These are phyloP conservation scores for Penicillium sp. DNA, from an alignment of 2,329 filamentous ascomycete species.

Conservation along the genomic window DNA sequence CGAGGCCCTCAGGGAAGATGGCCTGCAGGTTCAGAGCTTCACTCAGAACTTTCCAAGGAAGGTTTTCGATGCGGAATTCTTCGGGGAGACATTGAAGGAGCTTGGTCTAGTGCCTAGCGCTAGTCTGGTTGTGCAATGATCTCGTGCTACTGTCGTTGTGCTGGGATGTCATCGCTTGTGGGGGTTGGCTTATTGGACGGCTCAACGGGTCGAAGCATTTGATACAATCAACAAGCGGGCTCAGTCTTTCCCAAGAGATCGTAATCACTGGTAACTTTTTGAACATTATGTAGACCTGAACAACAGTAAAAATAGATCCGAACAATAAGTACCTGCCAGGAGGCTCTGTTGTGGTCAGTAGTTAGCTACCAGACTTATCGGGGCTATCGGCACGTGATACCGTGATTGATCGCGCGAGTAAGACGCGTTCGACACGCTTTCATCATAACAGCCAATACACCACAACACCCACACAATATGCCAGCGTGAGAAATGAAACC, in stretches of 20 bases:
- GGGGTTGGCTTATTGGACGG: slow-evolving; percentile 12
- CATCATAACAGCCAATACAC: slow-evolving; percentile 10
- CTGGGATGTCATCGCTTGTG: slow-evolving; percentile 5
- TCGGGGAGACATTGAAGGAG: slow-evolving; percentile 90
- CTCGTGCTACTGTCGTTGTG: background rate
- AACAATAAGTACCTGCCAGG: background rate
- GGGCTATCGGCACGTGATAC: slow-evolving; percentile 33
- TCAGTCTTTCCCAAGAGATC: background rate
- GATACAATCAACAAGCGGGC: background rate
- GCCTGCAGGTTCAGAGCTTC: slow-evolving; percentile 72
- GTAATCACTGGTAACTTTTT: background rate
- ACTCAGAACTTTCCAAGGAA: slow-evolving; percentile 86
- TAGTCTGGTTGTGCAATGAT: slow-evolving; percentile 71
- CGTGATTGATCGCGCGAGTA: slow-evolving; percentile 32
- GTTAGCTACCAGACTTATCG: slow-evolving; percentile 3
- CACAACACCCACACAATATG: slow-evolving; percentile 37
- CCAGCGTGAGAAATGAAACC: slow-evolving; percentile 46
- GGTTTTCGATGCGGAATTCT: slow-evolving; percentile 72
- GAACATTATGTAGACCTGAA: background rate
- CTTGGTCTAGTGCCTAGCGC: slow-evolving; percentile 87
- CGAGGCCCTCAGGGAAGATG: slow-evolving; percentile 71
- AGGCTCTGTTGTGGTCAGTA: background rate
- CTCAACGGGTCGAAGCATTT: background rate
- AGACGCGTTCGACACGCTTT: slow-evolving; percentile 22
- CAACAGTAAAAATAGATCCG: background rate